Evolutionary conservation across 2,329 filamentous ascomycete genomes (phyloP), one percentile per base, ranked within the genome.

Genomic region (Fusarium torreyae): DNA sequence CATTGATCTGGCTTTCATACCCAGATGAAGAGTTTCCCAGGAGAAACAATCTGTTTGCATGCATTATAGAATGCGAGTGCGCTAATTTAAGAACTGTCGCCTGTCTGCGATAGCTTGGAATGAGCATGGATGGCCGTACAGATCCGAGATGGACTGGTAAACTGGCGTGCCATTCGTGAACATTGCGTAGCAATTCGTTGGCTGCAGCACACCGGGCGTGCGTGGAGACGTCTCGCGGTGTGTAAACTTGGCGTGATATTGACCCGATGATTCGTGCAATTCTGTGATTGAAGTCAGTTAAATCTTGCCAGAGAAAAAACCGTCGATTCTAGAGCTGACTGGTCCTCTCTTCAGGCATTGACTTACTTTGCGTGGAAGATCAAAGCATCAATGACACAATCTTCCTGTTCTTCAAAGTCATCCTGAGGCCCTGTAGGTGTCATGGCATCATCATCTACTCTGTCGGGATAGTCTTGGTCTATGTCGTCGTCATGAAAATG

Each of bases 401-500:
- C 84, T 7, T 67, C 46, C 7, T 61, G 55, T 28, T 71, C 63
- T 8, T 79, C 74, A 24, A 78, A 74, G 10, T 62, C 20, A 7
- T 77, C 58, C 4, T 68, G 60, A 20, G 80, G 71, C 36, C 84
- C 77, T 33, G 80, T 69, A 28, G 81, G 67, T 1, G 84, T 81
- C 77, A 90, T 83, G 48, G 88, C 83, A 34, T 87, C 84, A 62
- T 90, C 87, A 55, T 88, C 86, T 49, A 88, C 80, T 2, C 80
- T 66, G 24, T 82, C 81, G 0, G 88, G 88, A 20, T 87, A 80
- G 7, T 85, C 82, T 64, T 90, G 88, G 57, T 90, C 88, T 51
- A 89, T 88, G 53, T 90, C 87, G 38, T 89, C 86, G 54, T 90
- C 88, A 63, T 88, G 87, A 36, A 89, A 86, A 17, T 88, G 81